Evolutionary conservation across 192 early-diverging fungal species (phyloP), one percentile per base, ranked within the genome.

Genomic region (Mortierella antarctica): DNA sequence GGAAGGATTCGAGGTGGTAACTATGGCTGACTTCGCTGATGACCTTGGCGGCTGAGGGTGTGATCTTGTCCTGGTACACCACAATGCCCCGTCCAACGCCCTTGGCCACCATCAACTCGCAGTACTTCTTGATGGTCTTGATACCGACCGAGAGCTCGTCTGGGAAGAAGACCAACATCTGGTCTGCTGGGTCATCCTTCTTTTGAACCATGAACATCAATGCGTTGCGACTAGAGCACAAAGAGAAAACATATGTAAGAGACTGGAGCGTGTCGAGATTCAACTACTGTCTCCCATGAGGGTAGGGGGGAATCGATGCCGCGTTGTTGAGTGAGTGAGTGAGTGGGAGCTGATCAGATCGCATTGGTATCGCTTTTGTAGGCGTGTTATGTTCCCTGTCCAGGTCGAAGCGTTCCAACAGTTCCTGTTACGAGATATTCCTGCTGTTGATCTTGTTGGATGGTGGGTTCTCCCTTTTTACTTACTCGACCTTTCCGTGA

Each of bases 141-240:
- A 98, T 92, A 62, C 98, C 96, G 15, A 99, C 93, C 6, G 92
- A 91, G 47, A 89, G 87, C 51, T 94, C 95, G 46, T 96, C 95
- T 11, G 96, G 93, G 88, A 99, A 98, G 73, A 96, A 96, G 9
- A 97, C 93, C 45, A 97, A 89, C 72, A 97, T 88, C 71, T 95
- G 93, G 65, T 95, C 95, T 44, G 88, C 88, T 7, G 92, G 91
- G 77, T 95, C 91, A 70, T 92, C 88, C 70, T 91, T 88, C 73
- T 92, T 93, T 68, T 94, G 90, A 41, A 97, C 94, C 44, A 95
- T 86, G 83, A 96, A 96, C 20, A 92, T 95, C 83, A 98, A 87
- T 6, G 83, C 83, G 17, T 88, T 87, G 40, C 95, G 93, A 69
- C 93, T 93, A 71, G 5, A 55, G n/a, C 42, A 62, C 5, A 55